A percentile compares a stretch with the other conserved stretches of the same genome.
Evolutionary conservation across 2,329 filamentous ascomycete genomes (phyloP).

Genomic region (Cladosporium sp.): DNA sequence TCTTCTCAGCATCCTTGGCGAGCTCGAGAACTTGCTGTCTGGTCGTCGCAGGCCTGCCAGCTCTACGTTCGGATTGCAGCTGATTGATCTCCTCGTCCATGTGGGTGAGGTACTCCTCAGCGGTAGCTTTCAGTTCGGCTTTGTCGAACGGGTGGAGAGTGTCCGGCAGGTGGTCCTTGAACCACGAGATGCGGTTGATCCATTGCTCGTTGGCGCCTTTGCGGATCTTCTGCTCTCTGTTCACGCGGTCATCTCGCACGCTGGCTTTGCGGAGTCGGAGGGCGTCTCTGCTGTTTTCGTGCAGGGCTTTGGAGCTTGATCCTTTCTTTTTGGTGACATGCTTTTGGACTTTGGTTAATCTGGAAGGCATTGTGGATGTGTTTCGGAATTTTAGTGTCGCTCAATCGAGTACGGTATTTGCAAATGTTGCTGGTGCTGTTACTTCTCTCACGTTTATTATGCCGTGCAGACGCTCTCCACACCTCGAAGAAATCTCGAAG

Average conservation of each 20-base stretch:
- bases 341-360: slow-evolving; percentile 81
- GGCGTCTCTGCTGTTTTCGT: slow-evolving; percentile 86
- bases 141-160: slow-evolving; percentile 51
- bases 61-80: slow-evolving; percentile 67
- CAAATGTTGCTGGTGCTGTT: neutral
- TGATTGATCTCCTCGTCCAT: slow-evolving; percentile 69
- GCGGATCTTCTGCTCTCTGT: slow-evolving; percentile 67
- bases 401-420: no score
- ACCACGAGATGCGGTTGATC: slow-evolving; percentile 64
- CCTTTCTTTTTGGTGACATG: slow-evolving; percentile 85
- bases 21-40: slow-evolving; percentile 76
- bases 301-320: slow-evolving; percentile 70
- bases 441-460: neutral
- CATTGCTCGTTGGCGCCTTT: slow-evolving; percentile 71
- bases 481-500: slow-evolving; percentile 7
- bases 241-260: slow-evolving; percentile 78
- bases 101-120: slow-evolving; percentile 55
- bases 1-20: slow-evolving; percentile 68
- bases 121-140: slow-evolving; percentile 56
- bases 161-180: slow-evolving; percentile 53
- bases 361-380: slow-evolving; percentile 61
- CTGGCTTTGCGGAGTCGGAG: slow-evolving; percentile 76
- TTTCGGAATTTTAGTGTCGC: no score
- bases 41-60: slow-evolving; percentile 75
- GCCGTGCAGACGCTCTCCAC: neutral